phyloP scores from a whole-genome alignment of 176 grass and related monocot species.

The Eleusine coracana region DNA sequence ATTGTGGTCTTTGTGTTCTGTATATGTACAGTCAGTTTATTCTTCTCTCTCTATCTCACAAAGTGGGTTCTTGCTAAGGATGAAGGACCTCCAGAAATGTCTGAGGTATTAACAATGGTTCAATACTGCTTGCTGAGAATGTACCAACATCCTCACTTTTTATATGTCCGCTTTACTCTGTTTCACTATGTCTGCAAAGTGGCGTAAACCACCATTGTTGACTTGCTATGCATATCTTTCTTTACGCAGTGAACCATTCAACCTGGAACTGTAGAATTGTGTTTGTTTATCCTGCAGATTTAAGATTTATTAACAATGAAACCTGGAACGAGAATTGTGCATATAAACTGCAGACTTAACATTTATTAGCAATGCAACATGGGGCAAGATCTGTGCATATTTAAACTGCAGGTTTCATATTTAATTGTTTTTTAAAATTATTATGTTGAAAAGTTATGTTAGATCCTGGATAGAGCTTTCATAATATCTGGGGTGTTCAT shows the following conservation, averaged over 20 bases:
- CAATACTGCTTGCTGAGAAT: neutral
- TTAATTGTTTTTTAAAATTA: neutral
- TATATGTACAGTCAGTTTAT: constrained; percentile 89
- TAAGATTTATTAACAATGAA: constrained; percentile 2
- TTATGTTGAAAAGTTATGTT: constrained; percentile 19
- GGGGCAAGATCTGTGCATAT: neutral
- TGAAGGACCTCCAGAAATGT: constrained; percentile 98
- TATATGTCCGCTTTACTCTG: neutral
- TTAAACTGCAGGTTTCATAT: constrained; percentile 18
- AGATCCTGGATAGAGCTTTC: constrained; percentile 12
- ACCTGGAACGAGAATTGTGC: neutral
- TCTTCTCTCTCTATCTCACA: constrained; percentile 91
- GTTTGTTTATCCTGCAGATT: neutral
- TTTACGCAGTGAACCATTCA: neutral
- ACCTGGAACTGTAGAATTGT: constrained; percentile 2
- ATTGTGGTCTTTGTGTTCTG: constrained; percentile 95
- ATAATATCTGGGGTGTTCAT: neutral
- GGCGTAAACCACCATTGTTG: neutral
- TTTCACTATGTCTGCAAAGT: neutral
- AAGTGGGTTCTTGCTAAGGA: constrained; percentile 99
- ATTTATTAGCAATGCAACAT: too few species aligned
- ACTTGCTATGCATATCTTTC: constrained; percentile 24
- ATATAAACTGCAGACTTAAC: neutral
- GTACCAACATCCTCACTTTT: constrained; percentile 21
- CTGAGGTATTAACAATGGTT: constrained; percentile 61